Evolutionary conservation across 371 early-diverging fungal genomes (phyloP), one percentile per base, ranked within the genome.

Genomic region (Mucor mucedo): DNA sequence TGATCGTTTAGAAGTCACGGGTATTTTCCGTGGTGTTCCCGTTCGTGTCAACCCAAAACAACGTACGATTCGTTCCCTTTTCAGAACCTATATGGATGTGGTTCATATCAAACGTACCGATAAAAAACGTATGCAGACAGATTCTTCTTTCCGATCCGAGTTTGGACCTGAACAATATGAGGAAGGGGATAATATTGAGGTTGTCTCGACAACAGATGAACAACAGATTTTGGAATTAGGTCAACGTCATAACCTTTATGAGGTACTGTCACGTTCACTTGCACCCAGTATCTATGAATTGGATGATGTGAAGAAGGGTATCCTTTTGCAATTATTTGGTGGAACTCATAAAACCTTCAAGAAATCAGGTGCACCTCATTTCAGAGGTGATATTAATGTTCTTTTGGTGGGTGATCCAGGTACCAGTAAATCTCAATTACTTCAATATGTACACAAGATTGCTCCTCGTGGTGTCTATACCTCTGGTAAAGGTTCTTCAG

Each of bases 391-490:
- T 69, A 97, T 99, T 70, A 98, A 99, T 73, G 89, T 99, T 21
- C 83, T 99, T 49, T 75, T 99, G 56, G 97, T 99, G 4, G 99
- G 99, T 70, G 99, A 99, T 78, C 99, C 99, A 13, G 99, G 99
- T 79, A 97, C 99, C 50, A 90, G 94, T 70, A 99, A 99, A 84
- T 97, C 97, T 28, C 99, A 99, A 80, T 74, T 99, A 53, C 81
- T 99, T 44, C 77, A 89, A 68, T 97, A 98, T 59, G 96, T 98
- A 16, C 97, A 99, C 78, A 88, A 93, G 70, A 89, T 99, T 67
- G 91, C 97, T 6, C 99, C 99, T 21, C 91, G 99, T 64, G 99
- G 99, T 56, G 91, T 99, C 14, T 99, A 99, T 77, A 99, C 99
- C 0, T 95, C 97, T 21, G 99, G 99, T 62, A 98, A 98, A 76